phyloP scores from a whole-genome alignment of 441 rosid species.

The Jatropha podagrica region DNA sequence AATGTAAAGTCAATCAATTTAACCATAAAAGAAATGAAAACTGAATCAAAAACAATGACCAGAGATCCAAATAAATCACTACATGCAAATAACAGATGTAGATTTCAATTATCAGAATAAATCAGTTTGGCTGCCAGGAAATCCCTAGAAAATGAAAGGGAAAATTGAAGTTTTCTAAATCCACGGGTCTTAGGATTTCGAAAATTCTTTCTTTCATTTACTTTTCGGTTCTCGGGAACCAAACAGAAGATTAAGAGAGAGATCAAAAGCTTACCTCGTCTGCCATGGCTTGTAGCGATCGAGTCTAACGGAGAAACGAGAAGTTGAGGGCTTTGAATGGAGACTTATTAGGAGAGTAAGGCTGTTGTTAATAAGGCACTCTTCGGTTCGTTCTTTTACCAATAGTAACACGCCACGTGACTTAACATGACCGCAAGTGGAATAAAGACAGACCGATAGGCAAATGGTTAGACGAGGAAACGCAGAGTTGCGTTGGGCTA shows the following conservation, averaged over 20 bases:
- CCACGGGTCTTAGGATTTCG: not conserved
- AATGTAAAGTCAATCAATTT: too few relatives aligned
- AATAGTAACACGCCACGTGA: not conserved
- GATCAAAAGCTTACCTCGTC: conserved; percentile 6
- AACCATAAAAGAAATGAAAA: too few relatives aligned
- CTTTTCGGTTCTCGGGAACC: not conserved
- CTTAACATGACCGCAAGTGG: not conserved
- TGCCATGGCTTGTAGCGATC: conserved; percentile 13
- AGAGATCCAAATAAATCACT: not conserved
- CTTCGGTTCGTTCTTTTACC: not conserved
- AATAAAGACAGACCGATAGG: not conserved
- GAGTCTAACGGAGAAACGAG: not conserved
- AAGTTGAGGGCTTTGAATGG: not conserved
- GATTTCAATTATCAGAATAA: not conserved
- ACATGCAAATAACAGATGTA: not conserved
- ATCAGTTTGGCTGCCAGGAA: not conserved
- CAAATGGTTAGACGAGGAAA: not conserved
- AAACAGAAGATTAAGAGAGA: not conserved
- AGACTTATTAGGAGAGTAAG: not conserved
- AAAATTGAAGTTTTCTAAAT: not conserved
- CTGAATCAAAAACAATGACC: not conserved
- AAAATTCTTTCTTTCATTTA: not conserved
- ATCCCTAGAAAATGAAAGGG: conserved; percentile 3
- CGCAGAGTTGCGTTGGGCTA: too few relatives aligned
- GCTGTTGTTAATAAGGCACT: not conserved